Base-by-base conservation (phyloP, 2,329 filamentous ascomycete genomes). In the Penicillium sp. region DNA sequence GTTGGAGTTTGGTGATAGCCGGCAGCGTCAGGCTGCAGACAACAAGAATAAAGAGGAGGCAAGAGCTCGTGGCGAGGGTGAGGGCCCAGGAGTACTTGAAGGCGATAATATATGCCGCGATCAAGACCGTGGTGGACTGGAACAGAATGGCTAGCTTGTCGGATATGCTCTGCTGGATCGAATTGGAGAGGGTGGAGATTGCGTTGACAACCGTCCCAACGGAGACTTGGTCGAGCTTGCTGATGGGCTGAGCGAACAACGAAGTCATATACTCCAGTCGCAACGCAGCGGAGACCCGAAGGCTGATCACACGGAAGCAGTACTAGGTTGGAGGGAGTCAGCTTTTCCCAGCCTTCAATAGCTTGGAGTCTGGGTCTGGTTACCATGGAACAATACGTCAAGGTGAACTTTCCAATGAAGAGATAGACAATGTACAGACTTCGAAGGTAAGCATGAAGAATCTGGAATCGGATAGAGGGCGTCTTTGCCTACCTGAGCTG, bases 131-230 rank as follows among this genome's bases (percentile, higher is more conserved):
- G 15, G 43, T 47, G n/a, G 43, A 47, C 53, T 81, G 76, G 34
- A 82, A 72, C 1, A 83, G 70, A 2, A 71, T 71, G 1, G 76
- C 75, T 5, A 86, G 71, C 55, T 81, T 81, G 63, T 85, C 82
- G 0, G 82, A 84, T n/a, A 85, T 80, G 17, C 82, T 83, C 28
- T 82, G 73, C 58, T 85, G 83, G 11, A 85, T 77, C 0, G 79
- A 79, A 62, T 84, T 85, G 35, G 82, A 78, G 0, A 81, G 80
- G 0, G 79, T 78, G 0, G 82, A 85, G 63, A 86, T 83, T 1
- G 81, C 79, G 42, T 79, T 81, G 0, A 81, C 79, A 12, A 83
- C 81, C 15, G 79, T 78, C 15, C 83, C 83, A 0, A 81, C 71
- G 1, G 82, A 81, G 25, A 84, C 71, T 17, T 79, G 76, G 57